These are phyloP conservation scores for Candida boleticola DNA, from an alignment of 805 yeast genomes.

Conservation along the genomic window DNA sequence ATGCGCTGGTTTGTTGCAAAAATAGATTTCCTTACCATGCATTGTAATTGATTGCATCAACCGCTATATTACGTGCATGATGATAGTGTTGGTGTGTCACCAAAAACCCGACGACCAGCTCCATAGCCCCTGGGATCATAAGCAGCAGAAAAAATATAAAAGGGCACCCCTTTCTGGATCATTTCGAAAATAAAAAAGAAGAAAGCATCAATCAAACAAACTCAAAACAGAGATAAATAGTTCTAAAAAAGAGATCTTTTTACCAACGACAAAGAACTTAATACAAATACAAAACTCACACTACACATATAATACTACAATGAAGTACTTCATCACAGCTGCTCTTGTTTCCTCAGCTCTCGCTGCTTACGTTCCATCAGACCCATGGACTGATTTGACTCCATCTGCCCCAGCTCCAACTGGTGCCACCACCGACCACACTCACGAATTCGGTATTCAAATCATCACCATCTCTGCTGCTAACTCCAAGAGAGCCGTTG, in stretches of 20 bases:
- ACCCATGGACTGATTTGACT: slow-evolving; percentile 71
- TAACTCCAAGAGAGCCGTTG: slow-evolving; percentile 35
- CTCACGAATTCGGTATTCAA: slow-evolving; percentile 65
- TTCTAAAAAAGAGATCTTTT: neutral
- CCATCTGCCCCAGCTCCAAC: slow-evolving; percentile 53
- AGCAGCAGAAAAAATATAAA: neutral
- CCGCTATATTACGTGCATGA: neutral
- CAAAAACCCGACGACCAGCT: neutral
- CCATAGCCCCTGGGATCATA: slow-evolving; percentile 6
- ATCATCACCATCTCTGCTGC: slow-evolving; percentile 50
- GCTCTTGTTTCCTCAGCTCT: slow-evolving; percentile 47
- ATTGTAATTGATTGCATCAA: slow-evolving; percentile 1
- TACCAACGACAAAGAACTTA: neutral
- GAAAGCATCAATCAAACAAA: neutral
- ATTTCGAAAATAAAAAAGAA: neutral
- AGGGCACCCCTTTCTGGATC: neutral
- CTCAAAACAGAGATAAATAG: neutral
- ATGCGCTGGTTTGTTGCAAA: slow-evolving; percentile 5
- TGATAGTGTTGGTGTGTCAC: no score
- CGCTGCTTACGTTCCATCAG: slow-evolving; percentile 65
- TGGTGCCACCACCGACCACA: slow-evolving; percentile 57
- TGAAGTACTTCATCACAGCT: slow-evolving; percentile 17
- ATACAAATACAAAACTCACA: neutral
- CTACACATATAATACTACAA: slow-evolving; percentile 1
- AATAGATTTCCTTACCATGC: slow-evolving; percentile 1